Evolutionary conservation across 345 rosid species (phyloP).

Genomic region (Brassica carinata): DNA sequence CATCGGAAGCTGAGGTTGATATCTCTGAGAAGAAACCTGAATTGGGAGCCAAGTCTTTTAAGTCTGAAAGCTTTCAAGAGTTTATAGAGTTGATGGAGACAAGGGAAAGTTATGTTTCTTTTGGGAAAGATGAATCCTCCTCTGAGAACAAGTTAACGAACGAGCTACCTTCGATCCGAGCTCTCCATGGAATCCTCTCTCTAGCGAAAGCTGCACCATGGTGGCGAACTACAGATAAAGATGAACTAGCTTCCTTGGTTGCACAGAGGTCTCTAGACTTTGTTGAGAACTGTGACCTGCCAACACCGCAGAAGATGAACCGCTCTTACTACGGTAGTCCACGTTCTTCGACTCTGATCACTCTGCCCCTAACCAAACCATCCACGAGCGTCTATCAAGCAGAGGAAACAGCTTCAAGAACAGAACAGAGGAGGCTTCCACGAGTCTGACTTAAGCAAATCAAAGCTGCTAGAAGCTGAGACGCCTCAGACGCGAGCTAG

Average conservation of each 20-base stretch:
- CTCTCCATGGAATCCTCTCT: slow-evolving; percentile 60
- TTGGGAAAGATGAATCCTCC: slow-evolving; percentile 39
- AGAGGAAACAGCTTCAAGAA: slow-evolving; percentile 32
- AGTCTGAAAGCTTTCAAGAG: slow-evolving; percentile 44
- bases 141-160: slow-evolving; percentile 34
- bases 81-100: slow-evolving; percentile 46
- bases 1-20: slow-evolving; percentile 56
- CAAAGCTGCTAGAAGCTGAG: slow-evolving; percentile 74
- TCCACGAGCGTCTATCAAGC: slow-evolving; percentile 25
- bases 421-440: slow-evolving; percentile 33
- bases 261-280: slow-evolving; percentile 77
- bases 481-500: slow-evolving; percentile 92
- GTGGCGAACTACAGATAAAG: slow-evolving; percentile 83
- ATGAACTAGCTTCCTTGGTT: slow-evolving; percentile 82
- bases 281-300: slow-evolving; percentile 87
- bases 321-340: slow-evolving; percentile 41
- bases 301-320: slow-evolving; percentile 70
- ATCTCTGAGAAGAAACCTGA: slow-evolving; percentile 33
- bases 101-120: slow-evolving; percentile 42
- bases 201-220: slow-evolving; percentile 66
- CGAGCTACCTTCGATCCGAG: slow-evolving; percentile 52
- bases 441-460: slow-evolving; percentile 61
- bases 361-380: slow-evolving; percentile 38
- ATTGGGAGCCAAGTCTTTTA: slow-evolving; percentile 5
- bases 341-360: slow-evolving; percentile 38